These are phyloP conservation scores for Aechmea fasciata DNA, from an alignment of 176 grass and related monocot genomes.

Conservation along the genomic window DNA sequence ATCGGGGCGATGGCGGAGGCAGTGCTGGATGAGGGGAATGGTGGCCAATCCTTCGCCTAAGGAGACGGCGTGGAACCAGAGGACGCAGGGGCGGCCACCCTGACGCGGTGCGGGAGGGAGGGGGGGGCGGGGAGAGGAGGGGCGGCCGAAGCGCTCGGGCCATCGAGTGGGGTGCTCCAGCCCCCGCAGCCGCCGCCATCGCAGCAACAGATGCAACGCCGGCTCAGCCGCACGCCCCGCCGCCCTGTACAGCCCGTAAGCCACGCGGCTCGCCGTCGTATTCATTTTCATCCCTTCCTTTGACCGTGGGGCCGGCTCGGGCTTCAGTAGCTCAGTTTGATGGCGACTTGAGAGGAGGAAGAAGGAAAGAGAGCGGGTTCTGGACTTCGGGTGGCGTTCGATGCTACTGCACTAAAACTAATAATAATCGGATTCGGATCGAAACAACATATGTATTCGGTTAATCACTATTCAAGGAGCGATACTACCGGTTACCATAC, in stretches of 20 bases:
- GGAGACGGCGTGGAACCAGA: constrained; percentile 90
- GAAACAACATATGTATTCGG: too few species aligned
- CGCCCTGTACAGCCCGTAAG: constrained; percentile 49
- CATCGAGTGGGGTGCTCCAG: constrained; percentile 58
- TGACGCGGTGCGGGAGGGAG: constrained; percentile 12
- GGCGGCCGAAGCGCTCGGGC: constrained; percentile 47
- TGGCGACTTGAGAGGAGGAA: too few species aligned
- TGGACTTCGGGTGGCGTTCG: too few species aligned
- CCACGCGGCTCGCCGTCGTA: constrained; percentile 18
- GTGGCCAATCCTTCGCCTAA: constrained; percentile 73
- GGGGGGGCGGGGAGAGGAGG: constrained; percentile 47
- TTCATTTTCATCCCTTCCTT: neutral
- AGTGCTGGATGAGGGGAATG: constrained; percentile 70
- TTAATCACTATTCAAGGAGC: too few species aligned
- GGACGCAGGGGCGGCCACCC: constrained; percentile 26
- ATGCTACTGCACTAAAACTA: too few species aligned
- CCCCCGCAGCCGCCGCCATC: constrained; percentile 42
- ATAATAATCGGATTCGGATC: too few species aligned
- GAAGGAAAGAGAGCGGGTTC: too few species aligned
- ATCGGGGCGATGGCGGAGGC: constrained; percentile 24
- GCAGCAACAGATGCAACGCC: constrained; percentile 21
- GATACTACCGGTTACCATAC: too few species aligned
- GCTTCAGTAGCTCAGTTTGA: too few species aligned
- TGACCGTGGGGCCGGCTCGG: too few species aligned
- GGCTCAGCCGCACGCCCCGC: constrained; percentile 41